Conservation (phyloP, 805 yeast species). For the Wickerhamiella brachini region DNA sequence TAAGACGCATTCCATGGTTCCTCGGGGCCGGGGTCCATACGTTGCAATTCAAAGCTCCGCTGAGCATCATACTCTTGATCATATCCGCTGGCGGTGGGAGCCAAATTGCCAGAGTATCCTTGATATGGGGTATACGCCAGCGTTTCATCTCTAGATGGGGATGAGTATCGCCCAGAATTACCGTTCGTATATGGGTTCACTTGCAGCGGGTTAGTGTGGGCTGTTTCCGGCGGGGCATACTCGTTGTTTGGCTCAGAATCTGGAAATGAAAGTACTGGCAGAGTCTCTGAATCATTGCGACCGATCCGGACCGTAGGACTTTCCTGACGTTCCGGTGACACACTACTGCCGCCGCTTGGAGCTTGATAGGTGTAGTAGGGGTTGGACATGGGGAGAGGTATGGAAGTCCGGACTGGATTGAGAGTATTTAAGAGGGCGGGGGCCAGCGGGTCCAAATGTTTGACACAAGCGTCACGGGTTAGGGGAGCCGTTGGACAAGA, state of each 20-base stretch:
- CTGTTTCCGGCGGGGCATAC: not conserved
- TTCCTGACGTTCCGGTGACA: not conserved
- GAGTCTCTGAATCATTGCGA: not conserved
- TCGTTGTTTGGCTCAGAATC: not conserved
- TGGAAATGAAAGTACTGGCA: not conserved
- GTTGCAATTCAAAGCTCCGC: not conserved
- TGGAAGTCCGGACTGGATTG: not conserved
- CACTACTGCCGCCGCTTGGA: not conserved
- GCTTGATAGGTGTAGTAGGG: not conserved
- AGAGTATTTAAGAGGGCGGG: no score
- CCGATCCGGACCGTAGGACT: slow-evolving; percentile 1
- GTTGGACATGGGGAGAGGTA: not conserved
- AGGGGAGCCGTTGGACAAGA: not conserved
- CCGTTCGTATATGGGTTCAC: not conserved
- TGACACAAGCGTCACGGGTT: not conserved
- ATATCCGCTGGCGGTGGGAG: not conserved
- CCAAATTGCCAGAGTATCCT: not conserved
- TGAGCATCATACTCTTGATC: not conserved
- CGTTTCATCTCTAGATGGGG: not conserved
- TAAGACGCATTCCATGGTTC: not conserved
- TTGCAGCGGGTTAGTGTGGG: not conserved
- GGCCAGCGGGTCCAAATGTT: no score
- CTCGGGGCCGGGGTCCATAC: not conserved
- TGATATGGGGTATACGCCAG: not conserved
- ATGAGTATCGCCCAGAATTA: not conserved